Evolutionary conservation across 805 yeast genomes (phyloP).

Genomic region (Kuraishia cidri): DNA sequence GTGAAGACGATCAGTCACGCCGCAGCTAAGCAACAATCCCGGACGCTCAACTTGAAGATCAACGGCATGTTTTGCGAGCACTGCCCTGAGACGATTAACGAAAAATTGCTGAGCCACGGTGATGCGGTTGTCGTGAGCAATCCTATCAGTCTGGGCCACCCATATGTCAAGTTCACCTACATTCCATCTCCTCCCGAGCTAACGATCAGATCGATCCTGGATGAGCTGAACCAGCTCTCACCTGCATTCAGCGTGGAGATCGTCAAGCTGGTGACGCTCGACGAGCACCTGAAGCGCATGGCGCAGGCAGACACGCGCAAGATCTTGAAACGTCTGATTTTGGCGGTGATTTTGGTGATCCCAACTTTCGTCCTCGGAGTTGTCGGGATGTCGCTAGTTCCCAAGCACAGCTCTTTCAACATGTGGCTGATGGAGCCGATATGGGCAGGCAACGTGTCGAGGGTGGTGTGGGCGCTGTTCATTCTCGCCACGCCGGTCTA

Average conservation of each 20-base stretch:
- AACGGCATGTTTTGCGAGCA: conserved; percentile 65
- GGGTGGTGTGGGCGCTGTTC: conserved; percentile 60
- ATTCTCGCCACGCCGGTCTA: conserved; percentile 64
- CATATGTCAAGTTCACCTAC: conserved; percentile 57
- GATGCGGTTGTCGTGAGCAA: conserved; percentile 47
- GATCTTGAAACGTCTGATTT: conserved; percentile 33
- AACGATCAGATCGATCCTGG: conserved; percentile 46
- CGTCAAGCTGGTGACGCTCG: conserved; percentile 47
- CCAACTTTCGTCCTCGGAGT: conserved; percentile 62
- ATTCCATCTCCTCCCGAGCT: conserved; percentile 44
- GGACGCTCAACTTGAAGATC: conserved; percentile 48
- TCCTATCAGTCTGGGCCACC: conserved; percentile 43
- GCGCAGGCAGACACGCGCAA: conserved; percentile 37
- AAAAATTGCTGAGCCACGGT: conserved; percentile 42
- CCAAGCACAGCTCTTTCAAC: conserved; percentile 28
- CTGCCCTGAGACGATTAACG: conserved; percentile 52
- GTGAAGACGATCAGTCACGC: conserved; percentile 35
- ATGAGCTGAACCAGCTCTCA: conserved; percentile 34
- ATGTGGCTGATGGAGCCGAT: conserved; percentile 52
- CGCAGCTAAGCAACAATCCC: conserved; percentile 35
- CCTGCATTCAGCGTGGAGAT: conserved; percentile 41
- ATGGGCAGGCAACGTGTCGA: conserved; percentile 52
- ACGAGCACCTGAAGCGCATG: conserved; percentile 48
- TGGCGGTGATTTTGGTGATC: conserved; percentile 47
- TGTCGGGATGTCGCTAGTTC: conserved; percentile 57